Evolutionary conservation across 805 yeast species (phyloP).

Genomic region (Lipomyces starkeyi): DNA sequence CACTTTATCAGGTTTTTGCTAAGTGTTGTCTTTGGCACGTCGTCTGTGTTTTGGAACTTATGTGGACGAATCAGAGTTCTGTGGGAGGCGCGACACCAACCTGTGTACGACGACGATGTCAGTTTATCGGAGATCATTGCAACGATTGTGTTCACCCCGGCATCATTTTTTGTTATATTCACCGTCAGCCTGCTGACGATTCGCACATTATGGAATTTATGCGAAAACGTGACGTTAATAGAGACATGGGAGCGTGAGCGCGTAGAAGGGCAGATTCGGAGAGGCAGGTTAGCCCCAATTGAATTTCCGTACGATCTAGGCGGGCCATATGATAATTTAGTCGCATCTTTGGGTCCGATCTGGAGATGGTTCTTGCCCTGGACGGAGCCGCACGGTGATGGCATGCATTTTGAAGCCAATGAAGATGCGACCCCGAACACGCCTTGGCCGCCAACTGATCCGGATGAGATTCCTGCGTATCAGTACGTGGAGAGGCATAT

Average conservation of each 20-base stretch:
- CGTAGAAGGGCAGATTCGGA: slow-evolving; percentile 65
- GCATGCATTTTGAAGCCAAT: slow-evolving; percentile 61
- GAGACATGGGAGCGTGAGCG: slow-evolving; percentile 94
- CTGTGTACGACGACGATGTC: slow-evolving; percentile 56
- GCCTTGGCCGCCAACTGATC: slow-evolving; percentile 96
- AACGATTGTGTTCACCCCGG: slow-evolving; percentile 59
- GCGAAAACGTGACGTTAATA: slow-evolving; percentile 82
- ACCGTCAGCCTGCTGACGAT: slow-evolving; percentile 64
- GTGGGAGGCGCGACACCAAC: slow-evolving; percentile 47
- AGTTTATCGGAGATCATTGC: slow-evolving; percentile 63
- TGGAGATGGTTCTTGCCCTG: slow-evolving; percentile 75
- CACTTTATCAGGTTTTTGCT: slow-evolving; percentile 77
- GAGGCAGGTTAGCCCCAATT: slow-evolving; percentile 35
- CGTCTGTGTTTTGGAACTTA: slow-evolving; percentile 53
- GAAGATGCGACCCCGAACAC: slow-evolving; percentile 56
- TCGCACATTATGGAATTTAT: slow-evolving; percentile 62
- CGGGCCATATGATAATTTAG: slow-evolving; percentile 62
- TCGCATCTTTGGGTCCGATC: slow-evolving; percentile 63
- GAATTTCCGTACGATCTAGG: slow-evolving; percentile 87
- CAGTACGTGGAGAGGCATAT: slow-evolving; percentile 6
- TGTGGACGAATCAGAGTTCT: slow-evolving; percentile 50
- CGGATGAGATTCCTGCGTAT: slow-evolving; percentile 48
- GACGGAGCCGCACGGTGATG: slow-evolving; percentile 66
- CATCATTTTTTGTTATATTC: slow-evolving; percentile 63
- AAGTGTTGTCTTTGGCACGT: slow-evolving; percentile 56